Evolutionary conservation across 2,329 filamentous ascomycete genomes (phyloP).

Genomic region (Sarocladium oryzae): DNA sequence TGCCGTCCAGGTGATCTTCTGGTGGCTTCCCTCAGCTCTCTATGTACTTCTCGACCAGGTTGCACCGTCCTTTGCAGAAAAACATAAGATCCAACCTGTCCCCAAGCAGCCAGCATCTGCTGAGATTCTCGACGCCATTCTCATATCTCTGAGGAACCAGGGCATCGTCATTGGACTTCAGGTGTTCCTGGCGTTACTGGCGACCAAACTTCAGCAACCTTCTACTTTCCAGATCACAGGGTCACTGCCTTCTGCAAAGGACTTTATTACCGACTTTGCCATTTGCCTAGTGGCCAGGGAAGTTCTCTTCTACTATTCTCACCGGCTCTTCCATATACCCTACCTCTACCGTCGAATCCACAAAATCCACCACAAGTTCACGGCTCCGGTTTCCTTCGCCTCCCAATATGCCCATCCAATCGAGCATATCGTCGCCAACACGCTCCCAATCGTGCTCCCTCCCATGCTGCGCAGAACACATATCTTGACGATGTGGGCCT

Average conservation of each 20-base stretch:
- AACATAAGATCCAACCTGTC: constrained; percentile 48
- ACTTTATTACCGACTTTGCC: constrained; percentile 33
- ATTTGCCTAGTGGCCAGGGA: constrained; percentile 39
- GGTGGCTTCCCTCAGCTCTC: constrained; percentile 36
- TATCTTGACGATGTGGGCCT: constrained; percentile 46
- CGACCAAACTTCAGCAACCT: constrained; percentile 13
- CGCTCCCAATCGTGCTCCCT: constrained; percentile 43
- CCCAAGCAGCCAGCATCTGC: constrained; percentile 39
- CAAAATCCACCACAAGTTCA: constrained; percentile 51
- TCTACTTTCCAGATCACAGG: constrained; percentile 32
- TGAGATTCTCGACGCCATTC: constrained; percentile 38
- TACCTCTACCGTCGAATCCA: constrained; percentile 44
- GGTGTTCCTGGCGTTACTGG: constrained; percentile 7
- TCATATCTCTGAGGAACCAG: constrained; percentile 42
- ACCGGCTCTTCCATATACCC: constrained; percentile 45
- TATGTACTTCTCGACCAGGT: constrained; percentile 37
- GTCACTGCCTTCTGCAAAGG: constrained; percentile 26
- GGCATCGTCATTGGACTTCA: constrained; percentile 30
- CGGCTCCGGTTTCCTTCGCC: constrained; percentile 46
- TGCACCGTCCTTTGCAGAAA: constrained; percentile 40
- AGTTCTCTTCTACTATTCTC: constrained; percentile 48
- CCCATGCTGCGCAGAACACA: constrained; percentile 39
- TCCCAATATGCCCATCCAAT: constrained; percentile 51
- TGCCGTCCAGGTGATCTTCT: constrained; percentile 34
- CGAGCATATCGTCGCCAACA: constrained; percentile 50